Conservation (phyloP, 2,329 filamentous ascomycete genomes). For the Truncatella angustata region DNA sequence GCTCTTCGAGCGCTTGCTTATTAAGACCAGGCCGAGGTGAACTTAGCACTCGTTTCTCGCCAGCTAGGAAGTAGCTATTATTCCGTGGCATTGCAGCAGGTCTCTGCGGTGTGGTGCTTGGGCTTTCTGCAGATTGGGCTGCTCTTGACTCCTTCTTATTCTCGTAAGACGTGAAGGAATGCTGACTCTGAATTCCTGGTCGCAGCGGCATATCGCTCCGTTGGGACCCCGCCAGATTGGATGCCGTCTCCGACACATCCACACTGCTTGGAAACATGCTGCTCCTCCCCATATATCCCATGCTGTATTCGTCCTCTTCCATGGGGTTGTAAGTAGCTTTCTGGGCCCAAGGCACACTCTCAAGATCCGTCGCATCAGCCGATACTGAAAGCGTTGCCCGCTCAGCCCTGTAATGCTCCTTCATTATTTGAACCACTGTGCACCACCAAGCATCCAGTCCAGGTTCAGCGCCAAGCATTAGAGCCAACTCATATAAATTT, state of each 20-base stretch:
- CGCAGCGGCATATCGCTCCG: slow-evolving; percentile 32
- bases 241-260: slow-evolving; percentile 33
- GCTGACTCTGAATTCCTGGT: slow-evolving; percentile 52
- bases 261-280: slow-evolving; percentile 43
- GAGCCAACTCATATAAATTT: slow-evolving; percentile 80
- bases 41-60: slow-evolving; percentile 18
- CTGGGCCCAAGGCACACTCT: slow-evolving; percentile 98
- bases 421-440: slow-evolving; percentile 80
- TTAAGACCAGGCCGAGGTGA: slow-evolving; percentile 37
- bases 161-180: slow-evolving; percentile 63
- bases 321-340: slow-evolving; percentile 81
- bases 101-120: slow-evolving; percentile 32
- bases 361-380: slow-evolving; percentile 86
- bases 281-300: slow-evolving; percentile 58
- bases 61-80: slow-evolving; percentile 52
- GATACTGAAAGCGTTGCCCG: slow-evolving; percentile 83
- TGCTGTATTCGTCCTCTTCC: slow-evolving; percentile 59
- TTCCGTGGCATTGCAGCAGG: slow-evolving; percentile 48
- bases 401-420: slow-evolving; percentile 78
- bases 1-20: slow-evolving; percentile 48
- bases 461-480: slow-evolving; percentile 80
- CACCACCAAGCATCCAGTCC: slow-evolving; percentile 93
- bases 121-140: slow-evolving; percentile 22
- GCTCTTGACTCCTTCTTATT: slow-evolving; percentile 44
- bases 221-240: slow-evolving; percentile 20